Percentiles rank a stretch among this genome's conserved stretches.
phyloP scores from a whole-genome alignment of 2,329 filamentous ascomycete species.

The Beauveria australis region DNA sequence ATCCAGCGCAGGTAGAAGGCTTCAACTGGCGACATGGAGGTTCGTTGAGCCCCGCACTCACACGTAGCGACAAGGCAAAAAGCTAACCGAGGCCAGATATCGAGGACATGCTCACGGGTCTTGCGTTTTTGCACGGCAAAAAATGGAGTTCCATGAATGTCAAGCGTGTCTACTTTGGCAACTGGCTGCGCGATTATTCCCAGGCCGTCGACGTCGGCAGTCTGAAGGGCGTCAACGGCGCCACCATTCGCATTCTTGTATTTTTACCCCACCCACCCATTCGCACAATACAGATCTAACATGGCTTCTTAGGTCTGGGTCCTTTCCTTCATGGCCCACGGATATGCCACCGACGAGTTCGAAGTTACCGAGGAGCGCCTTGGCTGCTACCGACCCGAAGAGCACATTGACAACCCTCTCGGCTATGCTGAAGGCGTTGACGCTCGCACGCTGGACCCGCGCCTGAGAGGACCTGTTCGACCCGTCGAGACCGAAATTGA shows the following conservation, averaged over 20 bases:
- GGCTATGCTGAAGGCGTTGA: slow-evolving; percentile 82
- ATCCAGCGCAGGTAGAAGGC: slow-evolving; percentile 49
- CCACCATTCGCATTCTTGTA: slow-evolving; percentile 67
- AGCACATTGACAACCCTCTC: slow-evolving; percentile 69
- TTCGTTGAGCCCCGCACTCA: slow-evolving; percentile 19
- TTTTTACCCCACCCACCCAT: slow-evolving; percentile 7
- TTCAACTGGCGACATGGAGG: slow-evolving; percentile 64
- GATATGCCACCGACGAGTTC: slow-evolving; percentile 79
- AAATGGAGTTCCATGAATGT: slow-evolving; percentile 79
- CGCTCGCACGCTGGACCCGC: slow-evolving; percentile 71
- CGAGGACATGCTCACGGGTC: slow-evolving; percentile 70
- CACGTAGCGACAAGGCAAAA: not conserved
- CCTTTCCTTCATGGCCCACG: slow-evolving; percentile 71
- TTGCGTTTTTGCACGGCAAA: slow-evolving; percentile 70
- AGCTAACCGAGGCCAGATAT: slow-evolving; percentile 45
- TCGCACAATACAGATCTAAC: not conserved
- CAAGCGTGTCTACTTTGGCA: slow-evolving; percentile 75
- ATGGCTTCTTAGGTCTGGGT: slow-evolving; percentile 54
- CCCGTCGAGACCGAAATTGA: slow-evolving; percentile 67
- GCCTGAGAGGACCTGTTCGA: slow-evolving; percentile 72
- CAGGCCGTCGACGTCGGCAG: slow-evolving; percentile 76
- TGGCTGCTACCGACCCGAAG: slow-evolving; percentile 72
- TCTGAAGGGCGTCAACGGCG: slow-evolving; percentile 68
- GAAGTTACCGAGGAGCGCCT: slow-evolving; percentile 75
- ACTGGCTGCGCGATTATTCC: slow-evolving; percentile 80